These are phyloP conservation scores for Candida smagusa DNA, from an alignment of 1,139 yeast genomes.

Conservation along the genomic window DNA sequence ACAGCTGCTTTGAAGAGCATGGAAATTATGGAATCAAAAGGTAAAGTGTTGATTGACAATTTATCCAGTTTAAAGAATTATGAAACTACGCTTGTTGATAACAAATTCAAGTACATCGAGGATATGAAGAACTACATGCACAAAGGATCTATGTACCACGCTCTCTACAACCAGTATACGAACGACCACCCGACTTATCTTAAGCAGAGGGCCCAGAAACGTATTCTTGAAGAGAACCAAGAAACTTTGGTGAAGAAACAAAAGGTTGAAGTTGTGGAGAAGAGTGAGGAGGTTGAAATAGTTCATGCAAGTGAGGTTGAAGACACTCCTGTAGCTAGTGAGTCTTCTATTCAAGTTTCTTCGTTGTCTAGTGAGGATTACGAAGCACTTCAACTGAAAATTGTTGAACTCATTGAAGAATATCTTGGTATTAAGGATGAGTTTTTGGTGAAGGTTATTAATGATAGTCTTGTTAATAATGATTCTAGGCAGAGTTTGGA, in stretches of 20 bases:
- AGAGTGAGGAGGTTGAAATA: conserved; percentile 11
- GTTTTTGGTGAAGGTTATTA: conserved; percentile 43
- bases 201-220: conserved; percentile 28
- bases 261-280: conserved; percentile 8
- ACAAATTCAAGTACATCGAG: conserved; percentile 35
- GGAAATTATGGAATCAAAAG: conserved; percentile 19
- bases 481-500: conserved; percentile 31
- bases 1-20: conserved; percentile 14
- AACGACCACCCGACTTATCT: conserved; percentile 38
- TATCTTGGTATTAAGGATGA: conserved; percentile 53
- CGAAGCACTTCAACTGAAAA: conserved; percentile 25
- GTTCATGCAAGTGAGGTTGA: conserved; percentile 7
- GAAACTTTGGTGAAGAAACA: conserved; percentile 19
- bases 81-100: conserved; percentile 33
- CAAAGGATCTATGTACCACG: conserved; percentile 1
- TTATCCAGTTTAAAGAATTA: conserved; percentile 23
- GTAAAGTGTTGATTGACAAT: conserved; percentile 13
- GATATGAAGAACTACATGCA: conserved; percentile 18
- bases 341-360: conserved; percentile 8
- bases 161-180: conserved; percentile 22
- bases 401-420: conserved; percentile 45
- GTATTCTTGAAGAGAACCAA: conserved; percentile 31
- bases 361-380: conserved; percentile 13
- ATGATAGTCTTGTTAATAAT: conserved; percentile 31
- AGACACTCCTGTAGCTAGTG: neutral